Evolutionary conservation across 2,329 filamentous ascomycete genomes (phyloP), one percentile per base, ranked within the genome.

Genomic region (Fusarium verticillioides): DNA sequence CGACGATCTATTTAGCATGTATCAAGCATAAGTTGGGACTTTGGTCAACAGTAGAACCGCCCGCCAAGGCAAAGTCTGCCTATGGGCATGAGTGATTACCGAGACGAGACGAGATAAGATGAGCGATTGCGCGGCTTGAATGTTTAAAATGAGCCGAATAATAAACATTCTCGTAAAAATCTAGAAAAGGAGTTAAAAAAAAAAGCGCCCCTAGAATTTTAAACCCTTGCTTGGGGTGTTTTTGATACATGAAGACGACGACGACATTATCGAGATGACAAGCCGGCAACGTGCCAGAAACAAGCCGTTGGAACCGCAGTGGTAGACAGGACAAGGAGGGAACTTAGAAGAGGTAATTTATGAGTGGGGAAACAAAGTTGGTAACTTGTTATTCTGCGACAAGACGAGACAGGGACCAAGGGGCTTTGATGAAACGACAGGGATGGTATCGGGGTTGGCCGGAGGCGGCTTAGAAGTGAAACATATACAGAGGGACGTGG

Each of bases 321-420:
- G 42, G 42, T 26, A 28, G 32, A 53, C 9, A 37, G 49, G 11
- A 28, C 42, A 63, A 39, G 49, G 47, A 54, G 23, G 47, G 39
- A n/a, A 47, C 26, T 47, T 47, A 13, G 44, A 46, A 37, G 18
- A 63, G 39, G 56, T 58, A 68, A 69, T 59, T 65, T 70, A 36
- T 39, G 37, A 43, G 70, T 63, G 70, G 62, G 23, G 70, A 52
- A 60, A 43, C 36, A 34, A 52, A 40, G 42, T 50, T 68, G n/a
- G 43, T 30, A 49, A 52, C 44, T 70, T 49, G 72, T 74, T 66
- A 67, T 70, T 74, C 72, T 74, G 72, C 30, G 54, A 74, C 72
- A 59, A 57, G 67, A 47, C 37, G 47, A 44, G 67, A 62, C 67
- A 74, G 68, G 69, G 72, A 60, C 44, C 64, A 46, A 59, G 72